These are phyloP conservation scores for Aspergillus nomiae DNA, from an alignment of 2,329 filamentous ascomycete species.

Conservation along the genomic window DNA sequence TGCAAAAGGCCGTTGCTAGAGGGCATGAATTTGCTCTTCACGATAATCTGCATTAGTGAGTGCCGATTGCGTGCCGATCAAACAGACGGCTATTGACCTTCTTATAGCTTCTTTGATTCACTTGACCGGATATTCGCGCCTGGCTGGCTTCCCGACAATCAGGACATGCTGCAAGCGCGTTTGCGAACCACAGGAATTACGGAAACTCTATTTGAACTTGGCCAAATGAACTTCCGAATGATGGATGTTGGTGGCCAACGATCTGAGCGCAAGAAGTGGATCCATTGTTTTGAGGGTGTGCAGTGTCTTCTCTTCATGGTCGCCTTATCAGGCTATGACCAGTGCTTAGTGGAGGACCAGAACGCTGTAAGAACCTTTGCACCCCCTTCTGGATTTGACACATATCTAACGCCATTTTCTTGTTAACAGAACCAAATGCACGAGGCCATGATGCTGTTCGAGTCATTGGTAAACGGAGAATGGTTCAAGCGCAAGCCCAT, in stretches of 20 bases:
- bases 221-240: slow-evolving; percentile 93
- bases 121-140: slow-evolving; percentile 73
- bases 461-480: slow-evolving; percentile 81
- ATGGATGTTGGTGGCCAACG: slow-evolving; percentile 92
- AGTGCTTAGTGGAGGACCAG: slow-evolving; percentile 93
- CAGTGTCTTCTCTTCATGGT: slow-evolving; percentile 91
- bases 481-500: slow-evolving; percentile 83
- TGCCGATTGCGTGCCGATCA: slow-evolving; percentile 20
- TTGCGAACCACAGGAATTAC: slow-evolving; percentile 93
- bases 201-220: slow-evolving; percentile 89
- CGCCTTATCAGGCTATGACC: slow-evolving; percentile 93
- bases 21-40: slow-evolving; percentile 97
- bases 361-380: slow-evolving; percentile 72
- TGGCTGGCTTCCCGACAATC: slow-evolving; percentile 85
- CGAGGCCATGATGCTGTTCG: slow-evolving; percentile 83
- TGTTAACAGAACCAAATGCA: slow-evolving; percentile 79
- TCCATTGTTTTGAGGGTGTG: slow-evolving; percentile 93
- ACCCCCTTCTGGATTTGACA: background rate
- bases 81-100: slow-evolving; percentile 12
- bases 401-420: slow-evolving; percentile 16
- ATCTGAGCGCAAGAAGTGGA: slow-evolving; percentile 96
- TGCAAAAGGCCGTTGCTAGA: slow-evolving; percentile 84
- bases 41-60: slow-evolving; percentile 92
- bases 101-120: slow-evolving; percentile 75
- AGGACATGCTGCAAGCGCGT: slow-evolving; percentile 89